Evolutionary conservation across 257 asterid genomes (phyloP), one percentile per base, ranked within the genome.

Genomic region (Prunella vulgaris): DNA sequence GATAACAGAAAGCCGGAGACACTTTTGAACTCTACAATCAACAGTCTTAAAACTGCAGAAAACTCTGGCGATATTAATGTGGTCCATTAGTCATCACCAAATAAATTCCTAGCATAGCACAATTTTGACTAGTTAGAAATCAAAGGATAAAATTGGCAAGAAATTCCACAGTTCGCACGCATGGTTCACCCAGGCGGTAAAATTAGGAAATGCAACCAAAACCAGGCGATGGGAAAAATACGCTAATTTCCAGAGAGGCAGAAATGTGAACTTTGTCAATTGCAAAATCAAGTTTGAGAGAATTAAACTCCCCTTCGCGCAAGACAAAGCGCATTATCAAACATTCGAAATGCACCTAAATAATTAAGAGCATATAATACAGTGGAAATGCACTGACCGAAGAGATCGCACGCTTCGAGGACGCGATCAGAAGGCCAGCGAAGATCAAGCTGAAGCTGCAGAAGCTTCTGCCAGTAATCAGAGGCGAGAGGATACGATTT

Each of bases 391-490:
- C 77, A 79, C 93, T 70, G 38, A 92, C 98, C 95, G 46, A 92
- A 85, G 68, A 79, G 85, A 28, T 68, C 77, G 68, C 95, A 90
- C 77, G 98, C 97, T 54, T 90, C 78, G 32, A 51, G 76, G 65
- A 86, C 90, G 65, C 97, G 96, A 80, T 84, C 74, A 62, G 88
- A 27, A 13, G 89, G 85, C 97, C 95, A 92, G 57, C 84, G 90
- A 67, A 92, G 95, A 77, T 85, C 85, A 59, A 92, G 85, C 46
- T 90, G 90, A 49, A 88, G 81, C 79, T 85, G 87, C 37, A 92
- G 87, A 73, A 92, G 96, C 88, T 85, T 85, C 85, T 85, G 83
- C 98, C 98, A 92, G 88, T 88, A 92, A 80, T 88, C 97, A 3
- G 98, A 90, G 59, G 59, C 70, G 21, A 92, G 78, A 28, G 93